These are phyloP conservation scores for Rubroshorea leprosula DNA, from an alignment of 345 rosid species.

Conservation along the genomic window DNA sequence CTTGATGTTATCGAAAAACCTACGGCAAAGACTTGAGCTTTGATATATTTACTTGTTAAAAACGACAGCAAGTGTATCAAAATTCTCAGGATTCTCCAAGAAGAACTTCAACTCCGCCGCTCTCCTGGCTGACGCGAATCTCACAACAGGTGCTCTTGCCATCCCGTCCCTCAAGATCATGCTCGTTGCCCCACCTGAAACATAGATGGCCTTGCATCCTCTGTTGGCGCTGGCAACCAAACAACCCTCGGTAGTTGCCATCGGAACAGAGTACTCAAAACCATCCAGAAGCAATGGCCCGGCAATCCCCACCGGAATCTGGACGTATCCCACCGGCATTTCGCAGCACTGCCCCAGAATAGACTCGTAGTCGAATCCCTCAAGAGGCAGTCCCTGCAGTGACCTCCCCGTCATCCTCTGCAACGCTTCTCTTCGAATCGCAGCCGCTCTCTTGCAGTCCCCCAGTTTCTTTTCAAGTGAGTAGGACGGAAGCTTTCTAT, in stretches of 20 bases:
- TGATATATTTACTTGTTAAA: constrained; percentile 26
- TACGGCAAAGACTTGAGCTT: background rate
- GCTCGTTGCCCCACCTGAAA: constrained; percentile 58
- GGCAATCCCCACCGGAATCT: constrained; percentile 86
- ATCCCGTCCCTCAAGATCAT: constrained; percentile 24
- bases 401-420: constrained; percentile 77
- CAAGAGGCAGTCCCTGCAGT: constrained; percentile 62
- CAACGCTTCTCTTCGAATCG: constrained; percentile 66
- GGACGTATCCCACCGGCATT: constrained; percentile 93
- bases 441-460: constrained; percentile 70
- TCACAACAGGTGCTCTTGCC: constrained; percentile 37
- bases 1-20: background rate
- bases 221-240: constrained; percentile 88
- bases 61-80: constrained; percentile 23
- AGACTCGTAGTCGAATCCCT: constrained; percentile 78
- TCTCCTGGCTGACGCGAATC: constrained; percentile 22
- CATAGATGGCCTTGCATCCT: constrained; percentile 79
- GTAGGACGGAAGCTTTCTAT: constrained; percentile 57
- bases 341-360: constrained; percentile 96
- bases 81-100: constrained; percentile 34
- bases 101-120: constrained; percentile 35
- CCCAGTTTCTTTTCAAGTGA: constrained; percentile 73
- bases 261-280: constrained; percentile 72
- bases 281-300: constrained; percentile 91
- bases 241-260: constrained; percentile 98